phyloP scores from a whole-genome alignment of 2,329 filamentous ascomycete genomes.

The Elsinoe fawcettii region DNA sequence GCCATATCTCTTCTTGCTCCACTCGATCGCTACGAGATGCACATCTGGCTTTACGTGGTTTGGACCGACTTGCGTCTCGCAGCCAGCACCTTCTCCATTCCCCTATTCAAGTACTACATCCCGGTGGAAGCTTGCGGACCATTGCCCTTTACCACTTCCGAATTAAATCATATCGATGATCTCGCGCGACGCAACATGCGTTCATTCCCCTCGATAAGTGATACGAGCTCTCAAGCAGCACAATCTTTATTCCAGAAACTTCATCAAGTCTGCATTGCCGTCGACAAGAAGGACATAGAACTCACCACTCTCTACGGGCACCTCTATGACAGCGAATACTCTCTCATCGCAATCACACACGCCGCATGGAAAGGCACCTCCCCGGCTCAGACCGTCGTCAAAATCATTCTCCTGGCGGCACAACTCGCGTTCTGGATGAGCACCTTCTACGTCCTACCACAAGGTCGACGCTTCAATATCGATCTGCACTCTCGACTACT shows the following conservation, averaged over 20 bases:
- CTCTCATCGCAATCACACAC: neutral
- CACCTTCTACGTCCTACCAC: constrained; percentile 11
- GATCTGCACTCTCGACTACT: neutral
- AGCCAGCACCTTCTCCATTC: neutral
- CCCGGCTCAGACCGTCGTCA: neutral
- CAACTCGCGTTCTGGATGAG: constrained; percentile 7
- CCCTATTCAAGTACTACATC: constrained; percentile 2
- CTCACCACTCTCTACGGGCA: neutral
- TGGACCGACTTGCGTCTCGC: constrained; percentile 1
- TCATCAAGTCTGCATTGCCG: neutral
- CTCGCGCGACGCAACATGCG: neutral
- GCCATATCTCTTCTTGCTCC: neutral
- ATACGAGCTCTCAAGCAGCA: neutral
- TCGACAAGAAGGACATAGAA: neutral
- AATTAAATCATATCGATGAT: neutral
- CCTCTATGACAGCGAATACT: neutral
- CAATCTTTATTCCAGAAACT: neutral
- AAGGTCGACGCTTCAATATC: neutral
- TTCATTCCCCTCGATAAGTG: neutral
- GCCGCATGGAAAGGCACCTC: neutral
- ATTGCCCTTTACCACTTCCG: neutral
- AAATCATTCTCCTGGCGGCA: neutral
- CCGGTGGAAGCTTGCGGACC: neutral
- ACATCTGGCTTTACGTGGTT: constrained; percentile 3
- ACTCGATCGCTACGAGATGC: constrained; percentile 3